phyloP scores from a whole-genome alignment of 2,329 filamentous ascomycete species.

The Claviceps pazoutovae region DNA sequence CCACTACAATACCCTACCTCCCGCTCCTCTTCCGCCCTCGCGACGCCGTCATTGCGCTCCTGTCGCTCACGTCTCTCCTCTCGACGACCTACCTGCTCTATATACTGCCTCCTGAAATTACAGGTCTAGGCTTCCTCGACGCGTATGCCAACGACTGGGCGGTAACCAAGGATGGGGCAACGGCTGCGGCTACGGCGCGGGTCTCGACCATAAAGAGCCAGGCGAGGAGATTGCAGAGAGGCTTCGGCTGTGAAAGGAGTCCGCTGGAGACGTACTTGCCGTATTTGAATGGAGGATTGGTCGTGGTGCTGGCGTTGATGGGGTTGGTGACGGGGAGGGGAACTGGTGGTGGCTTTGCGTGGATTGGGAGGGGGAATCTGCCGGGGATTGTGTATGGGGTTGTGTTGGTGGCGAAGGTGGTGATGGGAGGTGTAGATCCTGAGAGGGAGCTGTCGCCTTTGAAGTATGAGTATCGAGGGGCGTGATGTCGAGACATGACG shows the following conservation, averaged over 20 bases:
- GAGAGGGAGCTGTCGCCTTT: slow-evolving; percentile 47
- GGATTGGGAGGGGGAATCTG: slow-evolving; percentile 33
- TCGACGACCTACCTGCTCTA: slow-evolving; percentile 49
- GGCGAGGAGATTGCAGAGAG: slow-evolving; percentile 8
- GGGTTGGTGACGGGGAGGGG: slow-evolving; percentile 24
- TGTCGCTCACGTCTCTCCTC: slow-evolving; percentile 49
- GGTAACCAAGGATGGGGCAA: background rate
- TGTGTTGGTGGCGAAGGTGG: slow-evolving; percentile 45
- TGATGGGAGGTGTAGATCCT: slow-evolving; percentile 57
- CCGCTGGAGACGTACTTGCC: slow-evolving; percentile 47
- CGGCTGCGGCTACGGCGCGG: background rate
- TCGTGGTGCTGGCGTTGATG: slow-evolving; percentile 33
- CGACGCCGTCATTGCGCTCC: slow-evolving; percentile 31
- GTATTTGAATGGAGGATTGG: slow-evolving; percentile 45
- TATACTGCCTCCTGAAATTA: slow-evolving; percentile 37
- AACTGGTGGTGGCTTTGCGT: slow-evolving; percentile 18
- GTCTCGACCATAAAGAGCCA: background rate
- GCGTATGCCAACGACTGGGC: slow-evolving; percentile 11
- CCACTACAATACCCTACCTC: slow-evolving; percentile 40
- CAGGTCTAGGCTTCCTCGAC: slow-evolving; percentile 39
- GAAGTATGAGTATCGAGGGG: slow-evolving; percentile 55
- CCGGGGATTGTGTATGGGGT: slow-evolving; percentile 46
- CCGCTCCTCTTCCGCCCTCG: slow-evolving; percentile 19
- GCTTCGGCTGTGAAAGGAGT: slow-evolving; percentile 11
- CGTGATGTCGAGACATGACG: slow-evolving; percentile 21